Conservation (phyloP, 2,329 filamentous ascomycete species). For the Penicillium hesseltinei region DNA sequence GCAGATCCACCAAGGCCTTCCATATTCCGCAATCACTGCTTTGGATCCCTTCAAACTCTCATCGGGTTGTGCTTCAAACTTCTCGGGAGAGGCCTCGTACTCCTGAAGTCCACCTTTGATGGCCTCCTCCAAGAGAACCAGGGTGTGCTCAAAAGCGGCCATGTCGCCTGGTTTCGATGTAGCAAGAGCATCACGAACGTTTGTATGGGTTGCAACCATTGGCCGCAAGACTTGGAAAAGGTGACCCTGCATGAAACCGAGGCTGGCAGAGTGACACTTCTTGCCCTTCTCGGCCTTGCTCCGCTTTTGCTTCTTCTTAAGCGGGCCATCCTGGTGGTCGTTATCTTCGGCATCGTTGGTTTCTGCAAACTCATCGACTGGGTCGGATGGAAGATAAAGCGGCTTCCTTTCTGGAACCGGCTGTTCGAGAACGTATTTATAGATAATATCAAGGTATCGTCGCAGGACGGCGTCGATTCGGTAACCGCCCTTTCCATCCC, state of each 20-base stretch:
- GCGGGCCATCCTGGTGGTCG: slow-evolving; percentile 49
- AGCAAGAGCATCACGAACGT: slow-evolving; percentile 82
- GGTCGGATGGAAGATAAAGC: slow-evolving; percentile 66
- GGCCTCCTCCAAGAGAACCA: slow-evolving; percentile 70
- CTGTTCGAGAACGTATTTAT: slow-evolving; percentile 69
- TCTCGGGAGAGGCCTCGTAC: slow-evolving; percentile 52
- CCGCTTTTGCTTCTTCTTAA: slow-evolving; percentile 48
- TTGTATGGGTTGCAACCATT: slow-evolving; percentile 74
- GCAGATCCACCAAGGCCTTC: slow-evolving; percentile 83
- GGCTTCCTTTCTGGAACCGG: slow-evolving; percentile 64
- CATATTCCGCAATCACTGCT: slow-evolving; percentile 69
- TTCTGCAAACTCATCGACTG: slow-evolving; percentile 26
- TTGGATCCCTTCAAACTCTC: slow-evolving; percentile 45
- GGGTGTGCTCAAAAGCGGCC: slow-evolving; percentile 70
- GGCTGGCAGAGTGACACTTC: slow-evolving; percentile 60
- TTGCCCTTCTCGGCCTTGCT: slow-evolving; percentile 38
- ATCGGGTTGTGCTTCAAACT: slow-evolving; percentile 35
- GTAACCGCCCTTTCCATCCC: slow-evolving; percentile 77
- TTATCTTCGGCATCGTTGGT: slow-evolving; percentile 29
- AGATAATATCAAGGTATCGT: slow-evolving; percentile 86
- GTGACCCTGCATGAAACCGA: slow-evolving; percentile 82
- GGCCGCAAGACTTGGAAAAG: slow-evolving; percentile 88
- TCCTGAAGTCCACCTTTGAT: slow-evolving; percentile 71
- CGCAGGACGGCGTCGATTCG: slow-evolving; percentile 83
- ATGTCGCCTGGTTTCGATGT: slow-evolving; percentile 68